Base-by-base conservation (phyloP, 2,329 filamentous ascomycete species). In the Ceratocystis smalleyi region DNA sequence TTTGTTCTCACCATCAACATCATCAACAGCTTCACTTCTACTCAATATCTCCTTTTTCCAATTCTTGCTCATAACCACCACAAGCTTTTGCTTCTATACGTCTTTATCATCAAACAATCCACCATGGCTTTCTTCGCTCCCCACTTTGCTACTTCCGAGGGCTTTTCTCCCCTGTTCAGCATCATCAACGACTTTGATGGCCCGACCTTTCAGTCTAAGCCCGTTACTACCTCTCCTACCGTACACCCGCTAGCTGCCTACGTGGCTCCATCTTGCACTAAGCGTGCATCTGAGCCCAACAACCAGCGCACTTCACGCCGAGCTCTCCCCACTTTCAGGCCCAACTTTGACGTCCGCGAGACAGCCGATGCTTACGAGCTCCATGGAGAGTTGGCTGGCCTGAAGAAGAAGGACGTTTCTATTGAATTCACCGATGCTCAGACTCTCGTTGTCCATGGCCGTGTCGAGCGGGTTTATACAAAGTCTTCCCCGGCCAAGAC, bases 401-500 rank as follows among this genome's bases (percentile, higher is more conserved):
- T 91, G 69, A 81, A 82, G 68, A 87, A 89, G 75, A 83, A 88
- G 69, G 78, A 91, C 70, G 77, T 94, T 71, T 77, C 81, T 72
- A 87, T 92, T 71, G 88, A 92, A 71, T 92, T 91, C 78, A 85
- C 83, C 66, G 88, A 92, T 72, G 78, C 81, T 51, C 85, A 88
- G 75, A 91, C 87, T 17, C 76, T 92, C 54, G 79, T 83, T 68
- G 78, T 94, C 72, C 83, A 82, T 65, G 89, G 89, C 71, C 83
- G 79, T 68, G 80, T 83, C 64, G 87, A 91, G 75, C 82, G 84
- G 69, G 76, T 76, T 68, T 81, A 83, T 74, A 81, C 82, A 66
- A 75, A 59, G n/a, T 55, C 27, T 24, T 12, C 35, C 8, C 63
- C 63, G 17, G 55, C 82, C 47, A 43, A 63, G 61, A n/a, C 61